phyloP scores from a whole-genome alignment of 805 yeast species.

The Candida vartiovaarae region DNA sequence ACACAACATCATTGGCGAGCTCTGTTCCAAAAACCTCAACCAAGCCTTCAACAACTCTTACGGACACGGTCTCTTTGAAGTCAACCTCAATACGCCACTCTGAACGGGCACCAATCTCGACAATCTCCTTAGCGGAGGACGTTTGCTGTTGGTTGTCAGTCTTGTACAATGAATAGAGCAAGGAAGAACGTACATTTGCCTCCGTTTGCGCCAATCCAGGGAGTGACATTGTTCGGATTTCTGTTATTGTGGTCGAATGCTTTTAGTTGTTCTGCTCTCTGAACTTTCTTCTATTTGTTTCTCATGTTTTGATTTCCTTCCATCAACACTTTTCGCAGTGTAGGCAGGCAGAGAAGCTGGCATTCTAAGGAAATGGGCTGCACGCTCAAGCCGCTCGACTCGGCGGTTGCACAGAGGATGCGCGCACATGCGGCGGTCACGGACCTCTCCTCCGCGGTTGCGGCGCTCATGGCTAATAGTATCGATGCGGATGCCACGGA shows the following conservation, averaged over 20 bases:
- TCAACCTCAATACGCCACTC: constrained; percentile 80
- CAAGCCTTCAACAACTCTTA: constrained; percentile 55
- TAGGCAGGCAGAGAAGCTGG: neutral
- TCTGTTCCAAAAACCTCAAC: constrained; percentile 95
- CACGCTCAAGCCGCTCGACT: constrained; percentile 3
- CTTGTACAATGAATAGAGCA: neutral
- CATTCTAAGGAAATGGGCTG: neutral
- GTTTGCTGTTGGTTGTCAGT: neutral
- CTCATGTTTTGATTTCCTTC: constrained; percentile 1
- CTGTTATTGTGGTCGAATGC: neutral
- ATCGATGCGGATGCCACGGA: constrained; percentile 44
- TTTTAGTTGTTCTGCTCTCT: neutral
- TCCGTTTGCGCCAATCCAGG: constrained; percentile 9
- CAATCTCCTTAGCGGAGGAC: constrained; percentile 4
- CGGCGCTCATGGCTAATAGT: constrained; percentile 48
- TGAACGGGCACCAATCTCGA: constrained; percentile 27
- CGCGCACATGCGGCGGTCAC: constrained; percentile 21
- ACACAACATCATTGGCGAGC: constrained; percentile 63
- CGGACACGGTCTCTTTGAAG: constrained; percentile 38
- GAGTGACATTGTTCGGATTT: constrained; percentile 8
- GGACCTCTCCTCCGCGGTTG: constrained; percentile 34
- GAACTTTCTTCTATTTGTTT: neutral
- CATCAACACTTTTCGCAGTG: neutral
- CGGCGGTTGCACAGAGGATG: constrained; percentile 8
- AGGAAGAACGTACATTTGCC: constrained; percentile 1